Percentiles rank a stretch among this genome's conserved stretches.
phyloP scores from a whole-genome alignment of 202 grass and related monocot genomes.

The Carex sylvatica region DNA sequence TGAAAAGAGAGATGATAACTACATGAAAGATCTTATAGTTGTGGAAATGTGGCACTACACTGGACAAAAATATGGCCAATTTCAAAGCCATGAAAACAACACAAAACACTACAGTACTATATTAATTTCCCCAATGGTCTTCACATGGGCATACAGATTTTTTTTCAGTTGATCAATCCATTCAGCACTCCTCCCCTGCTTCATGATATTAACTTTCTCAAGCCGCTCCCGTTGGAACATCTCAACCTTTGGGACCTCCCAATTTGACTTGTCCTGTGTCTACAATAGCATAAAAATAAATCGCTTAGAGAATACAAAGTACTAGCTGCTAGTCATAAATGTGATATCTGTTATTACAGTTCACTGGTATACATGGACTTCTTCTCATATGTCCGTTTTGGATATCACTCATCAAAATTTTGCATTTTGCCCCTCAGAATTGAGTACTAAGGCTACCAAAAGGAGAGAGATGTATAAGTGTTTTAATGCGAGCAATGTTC shows the following conservation, averaged over 20 bases:
- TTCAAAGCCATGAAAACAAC: neutral
- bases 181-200: neutral
- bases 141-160: neutral
- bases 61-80: too few species aligned
- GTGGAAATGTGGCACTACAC: too few species aligned
- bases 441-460: neutral
- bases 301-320: neutral
- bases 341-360: neutral
- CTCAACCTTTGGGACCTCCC: neutral
- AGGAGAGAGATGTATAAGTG: neutral
- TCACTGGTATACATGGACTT: neutral
- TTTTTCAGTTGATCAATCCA: neutral
- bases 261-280: neutral
- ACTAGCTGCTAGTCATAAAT: neutral
- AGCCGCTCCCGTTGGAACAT: too few species aligned
- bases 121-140: neutral
- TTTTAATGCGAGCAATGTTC: neutral
- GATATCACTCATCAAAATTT: too few species aligned
- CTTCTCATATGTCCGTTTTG: neutral
- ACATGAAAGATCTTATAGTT: too few species aligned
- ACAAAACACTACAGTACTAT: neutral
- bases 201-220: too few species aligned
- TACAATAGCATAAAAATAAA: neutral
- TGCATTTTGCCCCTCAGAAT: neutral
- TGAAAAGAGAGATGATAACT: too few species aligned